phyloP scores from a whole-genome alignment of 208 protist species.

The Trypanosoma conorhini region DNA sequence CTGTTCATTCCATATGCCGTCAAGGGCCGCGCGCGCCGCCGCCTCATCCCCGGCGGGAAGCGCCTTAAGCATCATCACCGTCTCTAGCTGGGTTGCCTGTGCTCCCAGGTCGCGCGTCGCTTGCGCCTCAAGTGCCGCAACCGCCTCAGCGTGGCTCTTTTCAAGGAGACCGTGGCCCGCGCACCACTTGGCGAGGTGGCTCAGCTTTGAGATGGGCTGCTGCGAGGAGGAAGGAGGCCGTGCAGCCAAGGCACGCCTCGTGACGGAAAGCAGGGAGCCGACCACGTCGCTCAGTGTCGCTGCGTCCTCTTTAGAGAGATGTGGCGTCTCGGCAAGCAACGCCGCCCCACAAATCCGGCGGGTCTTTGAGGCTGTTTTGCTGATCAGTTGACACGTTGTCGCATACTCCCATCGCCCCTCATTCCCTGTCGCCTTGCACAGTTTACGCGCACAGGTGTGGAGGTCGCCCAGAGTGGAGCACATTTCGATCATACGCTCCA shows the following conservation, averaged over 20 bases:
- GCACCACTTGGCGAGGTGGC: conserved; percentile 63
- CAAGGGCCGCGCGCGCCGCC: conserved; percentile 33
- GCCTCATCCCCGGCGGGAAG: conserved; percentile 48
- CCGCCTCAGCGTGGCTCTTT: conserved; percentile 23
- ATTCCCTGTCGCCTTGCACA: conserved; percentile 21
- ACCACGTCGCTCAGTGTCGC: conserved; percentile 34
- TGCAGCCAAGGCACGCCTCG: conserved; percentile 31
- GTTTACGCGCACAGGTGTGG: conserved; percentile 41
- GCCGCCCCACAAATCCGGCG: conserved; percentile 45
- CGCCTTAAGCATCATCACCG: conserved; percentile 73
- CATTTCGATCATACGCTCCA: conserved; percentile 78
- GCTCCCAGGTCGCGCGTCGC: conserved; percentile 37
- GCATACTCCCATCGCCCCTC: conserved; percentile 47
- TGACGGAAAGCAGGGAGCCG: conserved; percentile 29
- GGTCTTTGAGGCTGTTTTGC: conserved; percentile 81
- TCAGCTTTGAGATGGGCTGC: conserved; percentile 63
- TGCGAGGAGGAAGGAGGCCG: conserved; percentile 29
- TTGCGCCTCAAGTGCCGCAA: conserved; percentile 38
- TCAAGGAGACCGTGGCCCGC: conserved; percentile 36
- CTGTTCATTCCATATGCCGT: conserved; percentile 59
- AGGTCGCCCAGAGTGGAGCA: conserved; percentile 43
- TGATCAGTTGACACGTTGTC: conserved; percentile 63
- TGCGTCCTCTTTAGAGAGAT: conserved; percentile 41
- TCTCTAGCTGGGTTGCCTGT: conserved; percentile 72
- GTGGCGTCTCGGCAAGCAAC: conserved; percentile 1